Percentiles rank a stretch among this genome's conserved stretches.
phyloP scores from a whole-genome alignment of 2,329 filamentous ascomycete species.

The Huntiella omanensis region DNA sequence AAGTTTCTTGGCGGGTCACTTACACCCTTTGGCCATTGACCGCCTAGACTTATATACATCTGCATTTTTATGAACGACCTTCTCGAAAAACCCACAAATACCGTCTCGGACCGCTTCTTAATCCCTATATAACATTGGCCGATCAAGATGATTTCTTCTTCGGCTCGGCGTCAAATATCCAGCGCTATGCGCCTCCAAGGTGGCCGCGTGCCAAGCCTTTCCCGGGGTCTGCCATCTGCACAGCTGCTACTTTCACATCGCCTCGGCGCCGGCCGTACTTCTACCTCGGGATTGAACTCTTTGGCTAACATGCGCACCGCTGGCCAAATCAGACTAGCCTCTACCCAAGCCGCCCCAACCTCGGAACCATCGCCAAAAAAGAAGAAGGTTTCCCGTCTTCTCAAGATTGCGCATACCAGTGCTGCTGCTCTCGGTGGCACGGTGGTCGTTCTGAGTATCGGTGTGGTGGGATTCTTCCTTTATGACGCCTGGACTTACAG shows the following conservation, averaged over 20 bases:
- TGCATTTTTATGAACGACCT: no score
- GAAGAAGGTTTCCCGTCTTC: conserved; percentile 25
- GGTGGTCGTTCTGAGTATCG: conserved; percentile 46
- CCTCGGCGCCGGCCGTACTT: not conserved
- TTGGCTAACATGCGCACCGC: not conserved
- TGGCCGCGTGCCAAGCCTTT: not conserved
- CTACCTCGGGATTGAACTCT: not conserved
- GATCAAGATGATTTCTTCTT: not conserved
- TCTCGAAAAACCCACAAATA: no score
- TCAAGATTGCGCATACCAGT: conserved; percentile 46
- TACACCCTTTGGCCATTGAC: no score
- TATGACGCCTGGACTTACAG: conserved; percentile 89
- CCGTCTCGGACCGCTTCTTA: no score
- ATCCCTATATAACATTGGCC: no score
- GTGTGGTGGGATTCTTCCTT: conserved; percentile 70
- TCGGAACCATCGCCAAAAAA: conserved; percentile 2
- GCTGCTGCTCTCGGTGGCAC: conserved; percentile 61
- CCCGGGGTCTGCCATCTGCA: not conserved
- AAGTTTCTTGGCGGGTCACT: no score
- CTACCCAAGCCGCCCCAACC: not conserved
- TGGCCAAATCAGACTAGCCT: conserved; percentile 4
- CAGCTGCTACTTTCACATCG: not conserved
- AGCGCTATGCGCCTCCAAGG: not conserved
- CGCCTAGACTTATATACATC: no score
- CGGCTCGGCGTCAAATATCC: conserved; percentile 1